Base-by-base conservation (phyloP, 768 basidiomycete genomes). In the Boletus rubropictus region DNA sequence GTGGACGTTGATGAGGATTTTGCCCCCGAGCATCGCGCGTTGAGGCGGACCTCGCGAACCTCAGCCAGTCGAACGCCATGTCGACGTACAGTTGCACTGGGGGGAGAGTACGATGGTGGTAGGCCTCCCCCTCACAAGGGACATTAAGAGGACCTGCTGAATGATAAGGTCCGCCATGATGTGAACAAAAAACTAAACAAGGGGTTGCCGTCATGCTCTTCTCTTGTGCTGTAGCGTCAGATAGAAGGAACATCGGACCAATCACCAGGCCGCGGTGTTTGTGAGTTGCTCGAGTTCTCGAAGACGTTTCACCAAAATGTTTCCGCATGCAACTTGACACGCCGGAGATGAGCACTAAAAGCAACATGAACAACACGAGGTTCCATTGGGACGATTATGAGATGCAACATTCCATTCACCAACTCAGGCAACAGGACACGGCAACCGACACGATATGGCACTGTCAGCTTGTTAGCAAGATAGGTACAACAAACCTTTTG, bases 401-500 rank as follows among this genome's bases (percentile, higher is more conserved):
- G 41, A 48, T 38, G 31, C 42, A 54, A 50, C 50, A 56, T 52
- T 58, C 49, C 54, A 55, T 56, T 54, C 48, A 64, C 38, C 42
- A 39, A 39, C 48, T 46, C 47, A 48, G 51, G 38, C 51, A 52
- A 49, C 54, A 56, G 50, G 42, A 61, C 44, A 55, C 22, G 20
- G 55, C 52, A 44, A 46, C 55, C 50, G 61, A 50, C 20, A 28
- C 45, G 48, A 53, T 42, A 55, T 52, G 47, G 54, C 9, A 49
- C 51, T 59, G 51, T 61, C 47, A 24, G 54, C 27, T 50, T 43
- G 59, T 65, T 41, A 65, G 59, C 52, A 56, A 46, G 31, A 53
- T 34, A 53, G 52, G 48, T 57, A 56, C 62, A 64, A 65, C 63
- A 56, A 55, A 55, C 60, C 54, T 58, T 59, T 58, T 51, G 46